Evolutionary conservation across 345 rosid species (phyloP).

Genomic region (Populus davidiana): DNA sequence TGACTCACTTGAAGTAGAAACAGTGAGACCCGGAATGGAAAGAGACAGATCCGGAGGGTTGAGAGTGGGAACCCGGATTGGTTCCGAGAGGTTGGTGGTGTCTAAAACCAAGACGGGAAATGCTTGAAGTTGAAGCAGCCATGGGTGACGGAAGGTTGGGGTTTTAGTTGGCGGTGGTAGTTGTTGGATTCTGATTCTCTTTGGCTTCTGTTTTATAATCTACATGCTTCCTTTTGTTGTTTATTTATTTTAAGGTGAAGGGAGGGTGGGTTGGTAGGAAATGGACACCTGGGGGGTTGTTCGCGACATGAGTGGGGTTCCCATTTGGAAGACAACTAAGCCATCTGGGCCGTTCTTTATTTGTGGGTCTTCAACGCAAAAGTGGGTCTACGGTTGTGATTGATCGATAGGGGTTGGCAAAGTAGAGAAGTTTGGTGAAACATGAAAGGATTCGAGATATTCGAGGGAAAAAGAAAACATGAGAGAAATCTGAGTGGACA

Average conservation of each 20-base stretch:
- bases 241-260: no score
- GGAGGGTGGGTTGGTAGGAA: not conserved
- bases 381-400: not conserved
- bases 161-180: not conserved
- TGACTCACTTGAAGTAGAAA: conserved; percentile 35
- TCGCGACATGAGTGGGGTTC: not conserved
- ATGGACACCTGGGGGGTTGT: not conserved
- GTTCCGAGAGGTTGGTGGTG: not conserved
- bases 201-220: not conserved
- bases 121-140: not conserved
- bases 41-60: conserved; percentile 27
- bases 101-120: conserved; percentile 9
- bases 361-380: not conserved
- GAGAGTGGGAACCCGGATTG: conserved; percentile 3
- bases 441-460: not conserved
- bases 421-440: not conserved
- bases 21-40: conserved; percentile 26
- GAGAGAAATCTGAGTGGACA: no score
- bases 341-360: not conserved
- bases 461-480: not conserved
- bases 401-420: not conserved
- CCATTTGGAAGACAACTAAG: not conserved
- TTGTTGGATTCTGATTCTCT: not conserved
- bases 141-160: not conserved
- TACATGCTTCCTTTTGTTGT: no score